These are phyloP conservation scores for Cucurbitaria berberidis DNA, from an alignment of 2,329 filamentous ascomycete species.

Conservation along the genomic window DNA sequence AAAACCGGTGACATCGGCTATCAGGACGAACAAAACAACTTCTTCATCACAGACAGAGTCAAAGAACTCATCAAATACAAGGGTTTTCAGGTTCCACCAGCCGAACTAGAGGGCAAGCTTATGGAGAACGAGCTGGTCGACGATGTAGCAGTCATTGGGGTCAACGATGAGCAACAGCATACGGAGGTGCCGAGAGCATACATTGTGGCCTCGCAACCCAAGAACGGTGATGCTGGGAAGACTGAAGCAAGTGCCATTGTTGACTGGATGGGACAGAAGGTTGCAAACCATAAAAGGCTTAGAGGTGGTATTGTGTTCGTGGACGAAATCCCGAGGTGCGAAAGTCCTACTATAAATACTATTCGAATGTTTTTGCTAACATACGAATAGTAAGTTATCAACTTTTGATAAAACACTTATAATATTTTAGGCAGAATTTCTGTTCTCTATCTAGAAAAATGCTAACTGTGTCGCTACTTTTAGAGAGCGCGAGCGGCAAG, in stretches of 20 bases:
- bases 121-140: slow-evolving; percentile 31
- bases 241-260: slow-evolving; percentile 20
- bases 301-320: slow-evolving; percentile 50
- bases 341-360: too few species aligned
- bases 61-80: slow-evolving; percentile 45
- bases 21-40: slow-evolving; percentile 32
- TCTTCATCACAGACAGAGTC: slow-evolving; percentile 40
- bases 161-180: slow-evolving; percentile 33
- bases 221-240: slow-evolving; percentile 12
- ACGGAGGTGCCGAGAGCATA: slow-evolving; percentile 40
- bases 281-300: slow-evolving; percentile 38
- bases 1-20: slow-evolving; percentile 40
- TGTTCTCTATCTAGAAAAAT: too few species aligned
- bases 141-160: slow-evolving; percentile 36
- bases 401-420: too few species aligned
- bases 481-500: slow-evolving; percentile 56
- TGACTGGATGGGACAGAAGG: slow-evolving; percentile 28
- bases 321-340: slow-evolving; percentile 55
- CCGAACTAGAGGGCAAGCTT: slow-evolving; percentile 37
- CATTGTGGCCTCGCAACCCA: slow-evolving; percentile 25
- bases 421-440: too few species aligned
- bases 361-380: too few species aligned
- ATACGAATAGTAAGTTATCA: too few species aligned
- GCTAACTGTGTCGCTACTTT: too few species aligned
- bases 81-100: slow-evolving; percentile 39